Evolutionary conservation across 441 rosid species (phyloP).

Genomic region (Adansonia gregorii): DNA sequence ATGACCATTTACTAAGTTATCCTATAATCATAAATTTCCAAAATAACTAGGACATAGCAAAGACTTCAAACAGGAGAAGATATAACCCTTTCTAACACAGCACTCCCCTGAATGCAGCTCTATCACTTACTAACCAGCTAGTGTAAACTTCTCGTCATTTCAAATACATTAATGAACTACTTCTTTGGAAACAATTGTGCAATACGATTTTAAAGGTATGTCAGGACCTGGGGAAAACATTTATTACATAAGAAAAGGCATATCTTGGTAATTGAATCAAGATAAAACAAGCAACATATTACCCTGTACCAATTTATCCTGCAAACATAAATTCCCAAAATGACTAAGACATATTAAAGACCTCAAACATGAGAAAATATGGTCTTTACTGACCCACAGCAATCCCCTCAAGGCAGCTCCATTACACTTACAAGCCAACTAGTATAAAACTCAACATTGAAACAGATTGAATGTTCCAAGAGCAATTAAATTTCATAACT

Average conservation of each 20-base stretch:
- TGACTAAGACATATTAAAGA: neutral
- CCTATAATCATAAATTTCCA: neutral
- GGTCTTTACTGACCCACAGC: neutral
- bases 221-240: neutral
- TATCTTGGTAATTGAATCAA: neutral
- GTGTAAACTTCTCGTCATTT: constrained; percentile 10
- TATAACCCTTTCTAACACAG: neutral
- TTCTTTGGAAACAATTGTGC: neutral
- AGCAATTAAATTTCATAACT: constrained; percentile 5
- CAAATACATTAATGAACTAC: constrained; percentile 22
- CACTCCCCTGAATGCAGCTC: neutral
- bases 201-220: constrained; percentile 4
- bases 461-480: constrained; percentile 6
- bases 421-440: neutral
- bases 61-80: neutral
- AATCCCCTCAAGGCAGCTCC: constrained; percentile 4
- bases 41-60: neutral
- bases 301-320: neutral
- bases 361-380: neutral
- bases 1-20: neutral
- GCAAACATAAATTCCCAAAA: constrained; percentile 3
- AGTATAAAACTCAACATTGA: neutral
- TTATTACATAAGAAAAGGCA: neutral
- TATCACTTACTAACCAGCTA: neutral
- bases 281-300: constrained; percentile 5